Evolutionary conservation across 2,329 filamentous ascomycete genomes (phyloP).

Genomic region (Xylariomycetidae sp.): DNA sequence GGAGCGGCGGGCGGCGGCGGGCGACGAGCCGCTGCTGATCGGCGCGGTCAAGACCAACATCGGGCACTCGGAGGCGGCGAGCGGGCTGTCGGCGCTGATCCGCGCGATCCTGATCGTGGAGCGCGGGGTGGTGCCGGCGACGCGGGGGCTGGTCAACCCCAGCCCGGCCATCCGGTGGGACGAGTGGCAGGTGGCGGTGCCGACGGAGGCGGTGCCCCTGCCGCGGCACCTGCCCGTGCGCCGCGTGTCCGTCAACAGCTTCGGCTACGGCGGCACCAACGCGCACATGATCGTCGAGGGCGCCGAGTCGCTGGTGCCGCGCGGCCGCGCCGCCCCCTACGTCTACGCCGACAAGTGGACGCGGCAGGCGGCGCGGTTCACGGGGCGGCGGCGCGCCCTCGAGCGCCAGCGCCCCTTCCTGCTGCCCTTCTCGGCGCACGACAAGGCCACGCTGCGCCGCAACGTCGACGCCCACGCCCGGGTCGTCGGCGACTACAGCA

Average conservation of each 20-base stretch:
- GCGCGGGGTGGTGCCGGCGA: conserved; percentile 10
- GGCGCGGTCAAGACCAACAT: conserved; percentile 19
- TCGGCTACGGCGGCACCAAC: conserved; percentile 18
- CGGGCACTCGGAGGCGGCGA: conserved; percentile 21
- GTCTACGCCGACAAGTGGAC: conserved; percentile 5
- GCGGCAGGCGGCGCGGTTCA: conserved; percentile 9
- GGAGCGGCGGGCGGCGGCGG: conserved; percentile 4
- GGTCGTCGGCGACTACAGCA: conserved; percentile 12
- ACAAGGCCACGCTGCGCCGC: conserved; percentile 12
- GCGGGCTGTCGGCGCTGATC: conserved; percentile 16
- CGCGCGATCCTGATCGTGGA: conserved; percentile 16
- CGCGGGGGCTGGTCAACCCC: conserved; percentile 11
- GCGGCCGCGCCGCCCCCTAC: too few species aligned
- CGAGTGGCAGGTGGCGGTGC: conserved; percentile 16
- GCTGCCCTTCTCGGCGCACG: conserved; percentile 16
- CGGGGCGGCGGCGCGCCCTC: not conserved
- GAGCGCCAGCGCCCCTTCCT: conserved; percentile 9
- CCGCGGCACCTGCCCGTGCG: conserved; percentile 10
- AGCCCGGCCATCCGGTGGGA: conserved; percentile 18
- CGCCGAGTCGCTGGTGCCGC: conserved; percentile 13
- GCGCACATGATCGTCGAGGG: conserved; percentile 14
- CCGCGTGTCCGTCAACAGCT: conserved; percentile 16
- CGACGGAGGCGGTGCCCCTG: conserved; percentile 13
- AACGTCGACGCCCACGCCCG: conserved; percentile 14
- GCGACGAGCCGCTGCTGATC: conserved; percentile 11